These are phyloP conservation scores for Fraxinus dipetala DNA, from an alignment of 305 asterid genomes.

Conservation along the genomic window DNA sequence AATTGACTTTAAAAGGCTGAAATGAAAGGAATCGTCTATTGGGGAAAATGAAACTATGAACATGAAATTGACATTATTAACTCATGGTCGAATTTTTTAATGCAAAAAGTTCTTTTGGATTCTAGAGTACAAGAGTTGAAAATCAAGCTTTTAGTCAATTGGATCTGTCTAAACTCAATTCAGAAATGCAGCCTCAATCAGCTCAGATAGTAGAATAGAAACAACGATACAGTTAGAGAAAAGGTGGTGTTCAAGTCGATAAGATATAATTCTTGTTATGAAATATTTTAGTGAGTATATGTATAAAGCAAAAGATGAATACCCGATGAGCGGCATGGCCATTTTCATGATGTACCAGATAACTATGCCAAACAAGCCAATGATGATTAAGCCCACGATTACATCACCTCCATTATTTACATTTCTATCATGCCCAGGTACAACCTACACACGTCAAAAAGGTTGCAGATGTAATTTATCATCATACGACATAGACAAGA, in stretches of 20 bases:
- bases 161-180: background rate
- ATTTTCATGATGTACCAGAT: background rate
- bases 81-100: background rate
- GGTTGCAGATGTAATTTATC: background rate
- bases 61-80: background rate
- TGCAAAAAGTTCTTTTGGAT: background rate
- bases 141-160: background rate
- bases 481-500: background rate
- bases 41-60: background rate
- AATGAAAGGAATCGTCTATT: background rate
- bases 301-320: background rate
- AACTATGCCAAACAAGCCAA: background rate
- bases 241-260: background rate
- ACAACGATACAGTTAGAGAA: background rate
- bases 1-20: background rate
- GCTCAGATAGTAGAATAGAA: background rate
- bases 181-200: background rate
- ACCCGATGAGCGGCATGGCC: slow-evolving; percentile 3
- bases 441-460: background rate
- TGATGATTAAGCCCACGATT: background rate
- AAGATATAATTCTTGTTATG: background rate
- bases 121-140: background rate
- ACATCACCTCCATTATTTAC: background rate
- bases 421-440: background rate
- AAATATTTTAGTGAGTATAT: background rate